Percentiles rank a stretch among this genome's conserved stretches.
Conservation (phyloP, 208 protist genomes). For the Leptomonas pyrrhocoris region DNA sequence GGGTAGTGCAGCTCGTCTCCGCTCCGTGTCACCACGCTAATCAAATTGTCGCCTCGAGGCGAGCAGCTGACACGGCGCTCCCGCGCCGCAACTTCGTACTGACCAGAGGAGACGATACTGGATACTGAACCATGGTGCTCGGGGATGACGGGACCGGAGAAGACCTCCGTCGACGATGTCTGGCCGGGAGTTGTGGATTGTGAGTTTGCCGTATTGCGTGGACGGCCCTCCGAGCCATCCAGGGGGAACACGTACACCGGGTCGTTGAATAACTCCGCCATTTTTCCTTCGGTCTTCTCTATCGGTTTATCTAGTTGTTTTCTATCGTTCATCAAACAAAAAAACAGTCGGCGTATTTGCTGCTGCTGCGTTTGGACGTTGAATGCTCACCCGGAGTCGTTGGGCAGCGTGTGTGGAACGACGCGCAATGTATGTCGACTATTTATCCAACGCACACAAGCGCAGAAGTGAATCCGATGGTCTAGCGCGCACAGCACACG, state of each 20-base stretch:
- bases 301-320: background rate
- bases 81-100: background rate
- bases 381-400: too few relatives aligned
- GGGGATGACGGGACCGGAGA: background rate
- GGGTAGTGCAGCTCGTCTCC: conserved; percentile 29
- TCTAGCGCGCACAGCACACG: too few relatives aligned
- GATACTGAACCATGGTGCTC: background rate
- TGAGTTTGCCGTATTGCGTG: background rate
- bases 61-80: background rate
- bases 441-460: background rate
- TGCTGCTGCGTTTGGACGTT: too few relatives aligned
- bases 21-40: conserved; percentile 23
- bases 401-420: too few relatives aligned
- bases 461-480: background rate
- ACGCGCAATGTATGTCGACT: too few relatives aligned
- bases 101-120: background rate
- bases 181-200: conserved; percentile 1
- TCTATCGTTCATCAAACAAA: too few relatives aligned
- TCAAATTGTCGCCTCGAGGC: background rate
- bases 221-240: background rate
- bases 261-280: conserved; percentile 2
- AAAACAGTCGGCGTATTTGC: too few relatives aligned
- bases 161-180: conserved; percentile 25
- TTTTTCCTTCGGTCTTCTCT: background rate
- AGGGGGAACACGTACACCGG: conserved; percentile 5